A percentile compares a stretch with the other conserved stretches of the same genome.
phyloP scores from a whole-genome alignment of 345 rosid species.

The Eucalyptus dawsonii region DNA sequence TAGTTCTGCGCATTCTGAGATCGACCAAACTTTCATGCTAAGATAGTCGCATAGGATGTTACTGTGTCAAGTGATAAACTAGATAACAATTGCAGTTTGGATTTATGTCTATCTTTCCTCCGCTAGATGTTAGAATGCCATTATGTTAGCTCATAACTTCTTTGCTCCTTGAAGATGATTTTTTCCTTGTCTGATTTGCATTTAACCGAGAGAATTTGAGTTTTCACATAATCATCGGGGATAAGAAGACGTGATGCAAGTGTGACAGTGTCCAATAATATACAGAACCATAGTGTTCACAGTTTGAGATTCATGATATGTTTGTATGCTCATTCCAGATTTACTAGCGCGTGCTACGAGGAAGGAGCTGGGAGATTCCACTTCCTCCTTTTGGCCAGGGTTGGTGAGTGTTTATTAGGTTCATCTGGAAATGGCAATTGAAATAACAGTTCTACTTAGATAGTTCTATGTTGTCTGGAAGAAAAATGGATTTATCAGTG shows the following conservation, averaged over 20 bases:
- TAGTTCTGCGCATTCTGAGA: not conserved
- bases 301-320: not conserved
- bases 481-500: not conserved
- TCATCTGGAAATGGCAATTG: not conserved
- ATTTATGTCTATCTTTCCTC: not conserved
- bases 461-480: not conserved
- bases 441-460: not conserved
- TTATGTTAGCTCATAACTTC: not conserved
- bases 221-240: not conserved
- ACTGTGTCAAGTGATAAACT: not conserved
- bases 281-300: not conserved
- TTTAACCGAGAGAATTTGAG: not conserved
- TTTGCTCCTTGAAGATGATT: not conserved
- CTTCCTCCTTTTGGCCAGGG: slow-evolving; percentile 92
- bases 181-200: not conserved
- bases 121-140: not conserved
- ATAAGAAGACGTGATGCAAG: not conserved
- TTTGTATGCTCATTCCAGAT: slow-evolving; percentile 14
- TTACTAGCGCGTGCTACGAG: slow-evolving; percentile 67
- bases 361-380: slow-evolving; percentile 64
- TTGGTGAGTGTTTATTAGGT: slow-evolving; percentile 38
- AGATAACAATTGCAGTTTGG: not conserved
- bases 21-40: not conserved
- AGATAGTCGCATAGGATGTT: not conserved
- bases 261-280: not conserved